Evolutionary conservation across 2,329 filamentous ascomycete genomes (phyloP), one percentile per base, ranked within the genome.

Genomic region (Penicillium sp.): DNA sequence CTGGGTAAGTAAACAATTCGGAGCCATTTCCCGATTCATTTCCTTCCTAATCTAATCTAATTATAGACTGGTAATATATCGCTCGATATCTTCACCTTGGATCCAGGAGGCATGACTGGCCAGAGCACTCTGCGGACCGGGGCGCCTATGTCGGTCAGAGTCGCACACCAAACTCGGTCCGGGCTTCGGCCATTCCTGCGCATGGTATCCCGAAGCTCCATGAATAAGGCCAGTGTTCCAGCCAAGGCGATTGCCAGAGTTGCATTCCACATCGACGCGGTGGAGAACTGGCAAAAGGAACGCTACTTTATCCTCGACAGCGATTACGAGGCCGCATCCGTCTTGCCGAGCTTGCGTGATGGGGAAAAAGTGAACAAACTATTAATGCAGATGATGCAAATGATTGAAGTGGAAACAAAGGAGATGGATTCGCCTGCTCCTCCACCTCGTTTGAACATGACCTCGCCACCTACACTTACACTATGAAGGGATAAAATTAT

Each of bases 321-420:
- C 53, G 69, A 72, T 44, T 73, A 73, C 50, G 71, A 75, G 56
- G 72, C 72, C 60, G 67, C 63, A 65, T 75, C 71, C 60, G 72
- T 74, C 60, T 60, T 73, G 54, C 56, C 61, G 15, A 56, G 62
- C 15, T 53, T 74, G 53, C 70, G 68, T 38, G 62, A 73, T 53
- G 61, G 57, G 34, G 50, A 65, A 21, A 55, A 61, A 50, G 70
- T 72, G 68, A 68, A 71, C 31, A 53, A 53, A 7, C 27, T 71
- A 52, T 58, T 74, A 38, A 58, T 66, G 47, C 68, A 66, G 50
- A 55, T 71, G 62, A 68, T 74, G 68, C 58, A 59, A 53, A 68
- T 70, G 57, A 60, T 68, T 10, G 68, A 71, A 44, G 59, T 66
- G 21, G 66, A 65, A 48, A 57, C 68, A 47, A 70, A 69, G 51